Percentiles rank a stretch among this genome's conserved stretches.
Evolutionary conservation across 1,284 basidiomycete species (phyloP).

Genomic region (Heterobasidion occidentale): DNA sequence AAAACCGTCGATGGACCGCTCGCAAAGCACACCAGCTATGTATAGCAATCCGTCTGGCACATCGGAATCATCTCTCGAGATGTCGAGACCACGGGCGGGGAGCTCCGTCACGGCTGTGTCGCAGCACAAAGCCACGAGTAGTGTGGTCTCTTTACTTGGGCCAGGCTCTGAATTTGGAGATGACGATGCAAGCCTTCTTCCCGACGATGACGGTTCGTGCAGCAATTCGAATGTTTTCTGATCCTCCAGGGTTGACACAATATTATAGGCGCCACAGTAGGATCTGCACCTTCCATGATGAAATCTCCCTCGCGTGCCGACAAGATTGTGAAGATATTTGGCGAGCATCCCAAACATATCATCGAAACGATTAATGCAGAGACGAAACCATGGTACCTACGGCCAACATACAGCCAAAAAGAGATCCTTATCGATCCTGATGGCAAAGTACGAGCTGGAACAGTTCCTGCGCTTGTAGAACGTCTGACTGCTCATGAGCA

Average conservation of each 20-base stretch:
- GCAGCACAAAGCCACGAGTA: background rate
- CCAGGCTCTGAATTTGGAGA: constrained; percentile 11
- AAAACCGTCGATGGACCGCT: constrained; percentile 15
- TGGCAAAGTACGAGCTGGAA: constrained; percentile 81
- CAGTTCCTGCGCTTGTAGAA: constrained; percentile 80
- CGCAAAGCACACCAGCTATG: constrained; percentile 11
- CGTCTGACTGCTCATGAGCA: constrained; percentile 87
- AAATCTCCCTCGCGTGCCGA: constrained; percentile 30
- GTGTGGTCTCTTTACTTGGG: background rate
- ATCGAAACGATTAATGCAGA: constrained; percentile 44
- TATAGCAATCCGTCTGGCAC: constrained; percentile 19
- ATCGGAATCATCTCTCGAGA: constrained; percentile 14
- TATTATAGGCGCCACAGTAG: background rate
- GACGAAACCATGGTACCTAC: constrained; percentile 80
- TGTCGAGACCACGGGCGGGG: background rate
- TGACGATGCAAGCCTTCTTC: constrained; percentile 21
- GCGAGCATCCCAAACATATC: constrained; percentile 49
- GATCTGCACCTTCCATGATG: constrained; percentile 6
- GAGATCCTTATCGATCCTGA: constrained; percentile 85
- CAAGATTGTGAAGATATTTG: constrained; percentile 59
- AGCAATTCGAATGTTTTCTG: too few species aligned
- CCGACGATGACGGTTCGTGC: constrained; percentile 10
- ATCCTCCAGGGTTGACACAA: too few species aligned
- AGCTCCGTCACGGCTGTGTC: background rate
- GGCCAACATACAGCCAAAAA: constrained; percentile 68